A percentile compares a stretch with the other conserved stretches of the same genome.
Conservation (phyloP, 2,329 filamentous ascomycete genomes). For the Aureobasidium sp. region DNA sequence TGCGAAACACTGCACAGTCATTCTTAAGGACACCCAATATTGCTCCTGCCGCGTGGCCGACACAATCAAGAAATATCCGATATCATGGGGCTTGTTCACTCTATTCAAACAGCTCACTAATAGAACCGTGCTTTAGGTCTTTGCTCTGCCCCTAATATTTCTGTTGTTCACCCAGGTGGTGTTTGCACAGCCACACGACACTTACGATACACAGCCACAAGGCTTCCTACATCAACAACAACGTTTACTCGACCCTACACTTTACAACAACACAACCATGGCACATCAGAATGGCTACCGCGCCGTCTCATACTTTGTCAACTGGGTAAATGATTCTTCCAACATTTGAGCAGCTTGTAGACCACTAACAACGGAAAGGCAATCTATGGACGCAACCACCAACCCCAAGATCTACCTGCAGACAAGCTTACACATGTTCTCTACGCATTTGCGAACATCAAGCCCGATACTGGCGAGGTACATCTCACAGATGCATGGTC, state of each 20-base stretch:
- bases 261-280: conserved; percentile 1
- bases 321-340: conserved; percentile 42
- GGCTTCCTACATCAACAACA: not conserved
- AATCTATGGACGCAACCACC: conserved; percentile 77
- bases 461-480: conserved; percentile 70
- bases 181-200: conserved; percentile 12
- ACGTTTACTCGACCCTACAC: not conserved
- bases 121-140: not conserved
- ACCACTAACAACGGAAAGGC: conserved; percentile 42
- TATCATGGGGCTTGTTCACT: not conserved
- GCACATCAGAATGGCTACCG: conserved; percentile 43
- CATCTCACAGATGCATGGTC: conserved; percentile 61
- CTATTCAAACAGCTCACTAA: not conserved
- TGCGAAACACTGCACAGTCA: not conserved
- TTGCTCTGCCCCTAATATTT: not conserved
- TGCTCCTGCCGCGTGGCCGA: not conserved
- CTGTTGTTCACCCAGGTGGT: not conserved
- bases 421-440: conserved; percentile 81
- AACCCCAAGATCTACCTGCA: conserved; percentile 74
- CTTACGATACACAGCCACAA: not conserved
- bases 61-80: not conserved
- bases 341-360: too few species aligned
- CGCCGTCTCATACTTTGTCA: conserved; percentile 65
- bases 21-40: not conserved
- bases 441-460: conserved; percentile 85